These are phyloP conservation scores for Craspedostauros australis DNA, from an alignment of 108 stramenopile species.

Conservation along the genomic window DNA sequence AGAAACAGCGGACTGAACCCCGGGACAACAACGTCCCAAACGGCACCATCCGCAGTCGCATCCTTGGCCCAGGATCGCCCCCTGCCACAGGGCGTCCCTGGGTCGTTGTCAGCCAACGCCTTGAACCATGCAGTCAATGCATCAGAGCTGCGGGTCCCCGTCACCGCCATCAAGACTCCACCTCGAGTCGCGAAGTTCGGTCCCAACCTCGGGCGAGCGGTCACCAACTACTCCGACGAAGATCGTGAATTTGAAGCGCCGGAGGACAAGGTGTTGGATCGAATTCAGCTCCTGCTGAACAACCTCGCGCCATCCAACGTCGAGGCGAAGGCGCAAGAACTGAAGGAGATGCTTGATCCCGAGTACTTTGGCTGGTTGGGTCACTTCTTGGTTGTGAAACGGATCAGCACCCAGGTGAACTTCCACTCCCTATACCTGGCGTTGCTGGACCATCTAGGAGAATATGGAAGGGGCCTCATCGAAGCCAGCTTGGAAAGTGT, in stretches of 20 bases:
- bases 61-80: too few relatives aligned
- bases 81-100: neutral
- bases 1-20: too few relatives aligned
- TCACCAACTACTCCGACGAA: slow-evolving; percentile 52
- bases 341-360: slow-evolving; percentile 78
- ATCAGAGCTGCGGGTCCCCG: slow-evolving; percentile 5
- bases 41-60: too few relatives aligned
- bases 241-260: slow-evolving; percentile 73
- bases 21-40: neutral
- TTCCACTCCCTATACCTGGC: slow-evolving; percentile 91
- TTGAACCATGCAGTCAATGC: neutral
- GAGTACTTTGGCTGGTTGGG: slow-evolving; percentile 96
- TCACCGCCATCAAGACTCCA: slow-evolving; percentile 7
- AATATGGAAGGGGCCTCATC: slow-evolving; percentile 84
- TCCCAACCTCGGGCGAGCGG: slow-evolving; percentile 73
- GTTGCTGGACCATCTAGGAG: slow-evolving; percentile 91
- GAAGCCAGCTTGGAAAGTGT: slow-evolving; percentile 89
- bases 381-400: slow-evolving; percentile 95
- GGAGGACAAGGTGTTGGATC: slow-evolving; percentile 81
- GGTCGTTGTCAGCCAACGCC: neutral
- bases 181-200: slow-evolving; percentile 79
- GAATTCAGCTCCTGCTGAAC: slow-evolving; percentile 96
- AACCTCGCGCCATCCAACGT: slow-evolving; percentile 93
- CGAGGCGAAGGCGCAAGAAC: slow-evolving; percentile 84
- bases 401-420: slow-evolving; percentile 97